Evolutionary conservation across 352 stramenopile species (phyloP).

Genomic region (Globisporangium cylindrosporum): DNA sequence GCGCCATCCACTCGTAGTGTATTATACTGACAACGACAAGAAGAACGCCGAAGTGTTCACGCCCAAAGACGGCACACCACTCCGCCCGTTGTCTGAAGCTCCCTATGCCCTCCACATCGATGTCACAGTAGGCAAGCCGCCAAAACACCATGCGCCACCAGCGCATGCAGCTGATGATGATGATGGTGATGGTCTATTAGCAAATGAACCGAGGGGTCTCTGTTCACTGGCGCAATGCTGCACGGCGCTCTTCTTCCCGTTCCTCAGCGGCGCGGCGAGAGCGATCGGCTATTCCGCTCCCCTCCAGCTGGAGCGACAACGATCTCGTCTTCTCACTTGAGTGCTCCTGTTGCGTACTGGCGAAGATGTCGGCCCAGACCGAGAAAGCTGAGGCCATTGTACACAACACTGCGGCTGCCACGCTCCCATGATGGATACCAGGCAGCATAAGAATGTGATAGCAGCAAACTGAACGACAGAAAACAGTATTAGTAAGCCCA

Average conservation of each 20-base stretch:
- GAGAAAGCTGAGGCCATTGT: constrained; percentile 13
- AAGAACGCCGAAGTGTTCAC: no score
- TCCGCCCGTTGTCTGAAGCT: no score
- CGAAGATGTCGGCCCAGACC: constrained; percentile 25
- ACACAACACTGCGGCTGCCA: background rate
- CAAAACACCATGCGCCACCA: no score
- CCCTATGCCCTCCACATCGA: no score
- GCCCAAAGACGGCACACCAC: no score
- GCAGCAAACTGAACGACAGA: background rate
- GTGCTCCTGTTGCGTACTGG: constrained; percentile 22
- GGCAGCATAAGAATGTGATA: constrained; percentile 5
- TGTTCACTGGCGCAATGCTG: background rate
- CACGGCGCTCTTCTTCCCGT: constrained; percentile 22
- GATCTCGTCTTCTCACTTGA: constrained; percentile 13
- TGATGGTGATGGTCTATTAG: no score
- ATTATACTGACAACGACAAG: no score
- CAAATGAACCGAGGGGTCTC: background rate
- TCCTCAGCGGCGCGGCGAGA: constrained; percentile 15
- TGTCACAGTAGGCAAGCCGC: no score
- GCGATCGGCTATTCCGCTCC: background rate
- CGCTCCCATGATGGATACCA: constrained; percentile 8
- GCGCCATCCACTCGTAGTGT: no score
- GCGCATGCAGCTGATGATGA: no score
- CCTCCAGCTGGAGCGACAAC: constrained; percentile 7
- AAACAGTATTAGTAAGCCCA: constrained; percentile 23